Evolutionary conservation across 1,284 basidiomycete species (phyloP).

Genomic region (Phellinidium pouzarii): DNA sequence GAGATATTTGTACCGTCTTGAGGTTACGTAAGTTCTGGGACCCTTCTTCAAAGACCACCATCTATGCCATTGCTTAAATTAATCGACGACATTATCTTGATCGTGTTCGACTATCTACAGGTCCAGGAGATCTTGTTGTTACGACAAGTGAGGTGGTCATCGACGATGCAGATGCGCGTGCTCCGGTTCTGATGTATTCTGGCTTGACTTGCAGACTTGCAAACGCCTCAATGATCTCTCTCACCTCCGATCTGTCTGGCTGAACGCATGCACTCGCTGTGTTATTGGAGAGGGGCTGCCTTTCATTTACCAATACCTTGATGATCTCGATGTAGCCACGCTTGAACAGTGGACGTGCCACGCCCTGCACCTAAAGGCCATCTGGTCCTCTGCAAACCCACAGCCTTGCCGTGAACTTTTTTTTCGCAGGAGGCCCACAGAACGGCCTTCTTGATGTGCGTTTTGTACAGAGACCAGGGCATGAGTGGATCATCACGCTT

Average conservation of each 20-base stretch:
- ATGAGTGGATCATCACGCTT: slow-evolving; percentile 41
- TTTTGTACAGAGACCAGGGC: slow-evolving; percentile 31
- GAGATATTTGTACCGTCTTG: no score
- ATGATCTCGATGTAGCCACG: slow-evolving; percentile 29
- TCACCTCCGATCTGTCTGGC: slow-evolving; percentile 46
- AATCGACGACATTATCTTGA: slow-evolving; percentile 16
- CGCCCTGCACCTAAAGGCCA: slow-evolving; percentile 38
- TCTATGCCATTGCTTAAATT: background rate
- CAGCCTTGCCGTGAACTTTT: slow-evolving; percentile 17
- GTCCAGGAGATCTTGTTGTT: slow-evolving; percentile 42
- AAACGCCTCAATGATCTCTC: slow-evolving; percentile 38
- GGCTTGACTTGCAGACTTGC: slow-evolving; percentile 36
- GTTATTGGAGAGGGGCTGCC: slow-evolving; percentile 41
- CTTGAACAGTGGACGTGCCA: slow-evolving; percentile 40
- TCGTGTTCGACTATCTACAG: slow-evolving; percentile 3
- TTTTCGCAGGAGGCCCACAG: slow-evolving; percentile 26
- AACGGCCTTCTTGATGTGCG: slow-evolving; percentile 25
- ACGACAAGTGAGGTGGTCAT: slow-evolving; percentile 35
- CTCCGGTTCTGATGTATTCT: slow-evolving; percentile 4
- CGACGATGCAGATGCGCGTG: background rate
- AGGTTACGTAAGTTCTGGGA: no score
- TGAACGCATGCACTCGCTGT: slow-evolving; percentile 37
- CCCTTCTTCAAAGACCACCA: background rate
- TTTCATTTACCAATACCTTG: slow-evolving; percentile 32
- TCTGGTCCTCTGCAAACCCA: slow-evolving; percentile 36